Evolutionary conservation across 2,329 filamentous ascomycete genomes (phyloP).

Genomic region (Chrysosporium keratinophilum): DNA sequence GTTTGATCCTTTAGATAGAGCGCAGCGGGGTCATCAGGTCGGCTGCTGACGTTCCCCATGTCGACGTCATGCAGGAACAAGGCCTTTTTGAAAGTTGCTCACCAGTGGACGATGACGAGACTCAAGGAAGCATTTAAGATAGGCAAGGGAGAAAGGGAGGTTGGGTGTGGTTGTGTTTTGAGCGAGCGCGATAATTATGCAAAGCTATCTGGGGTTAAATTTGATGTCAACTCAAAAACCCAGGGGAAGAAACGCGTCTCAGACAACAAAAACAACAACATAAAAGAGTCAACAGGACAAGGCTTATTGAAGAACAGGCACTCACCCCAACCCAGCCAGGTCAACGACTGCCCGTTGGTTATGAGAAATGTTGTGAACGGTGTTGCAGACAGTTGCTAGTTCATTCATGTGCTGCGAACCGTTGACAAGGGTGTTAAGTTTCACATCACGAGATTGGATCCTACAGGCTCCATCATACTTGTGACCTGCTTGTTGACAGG

Average conservation of each 20-base stretch:
- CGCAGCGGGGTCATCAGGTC: slow-evolving; percentile 64
- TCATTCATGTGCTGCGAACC: background rate
- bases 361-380: background rate
- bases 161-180: background rate
- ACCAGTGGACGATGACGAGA: background rate
- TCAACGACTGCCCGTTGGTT: no score
- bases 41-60: slow-evolving; percentile 92
- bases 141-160: background rate
- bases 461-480: background rate
- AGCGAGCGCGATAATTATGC: background rate
- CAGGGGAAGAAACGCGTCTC: background rate
- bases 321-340: no score
- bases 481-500: background rate
- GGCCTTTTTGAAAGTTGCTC: background rate
- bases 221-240: background rate
- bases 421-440: slow-evolving; percentile 1
- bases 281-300: no score
- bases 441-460: slow-evolving; percentile 7
- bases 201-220: background rate
- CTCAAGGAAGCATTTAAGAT: background rate
- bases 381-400: background rate
- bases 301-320: no score
- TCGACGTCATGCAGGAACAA: slow-evolving; percentile 25
- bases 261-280: background rate
- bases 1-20: slow-evolving; percentile 86